A percentile compares a stretch with the other conserved stretches of the same genome.
These are phyloP conservation scores for Coemansia sp. DNA, from an alignment of 192 early-diverging fungal genomes.

Conservation along the genomic window DNA sequence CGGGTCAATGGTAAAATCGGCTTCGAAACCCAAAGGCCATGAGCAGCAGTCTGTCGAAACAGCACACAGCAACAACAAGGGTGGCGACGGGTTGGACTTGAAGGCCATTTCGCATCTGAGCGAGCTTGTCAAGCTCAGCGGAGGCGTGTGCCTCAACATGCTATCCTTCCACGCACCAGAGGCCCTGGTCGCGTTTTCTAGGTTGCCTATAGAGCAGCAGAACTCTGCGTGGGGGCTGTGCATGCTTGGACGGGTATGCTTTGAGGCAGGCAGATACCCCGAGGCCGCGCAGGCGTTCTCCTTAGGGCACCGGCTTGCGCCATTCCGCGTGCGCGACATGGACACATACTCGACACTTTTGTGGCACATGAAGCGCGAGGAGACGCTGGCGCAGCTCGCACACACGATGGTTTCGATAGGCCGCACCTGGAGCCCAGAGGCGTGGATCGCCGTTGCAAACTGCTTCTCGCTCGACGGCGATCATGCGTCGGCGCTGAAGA, in stretches of 20 bases:
- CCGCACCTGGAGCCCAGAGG: conserved; percentile 67
- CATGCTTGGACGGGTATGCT: conserved; percentile 56
- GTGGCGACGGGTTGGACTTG: background rate
- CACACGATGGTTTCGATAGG: conserved; percentile 70
- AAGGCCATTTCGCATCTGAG: conserved; percentile 13
- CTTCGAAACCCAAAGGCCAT: conserved; percentile 2
- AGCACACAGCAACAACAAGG: background rate
- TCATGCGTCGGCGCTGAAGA: conserved; percentile 71
- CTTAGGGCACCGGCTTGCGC: conserved; percentile 61
- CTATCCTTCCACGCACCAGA: conserved; percentile 16
- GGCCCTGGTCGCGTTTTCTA: conserved; percentile 25
- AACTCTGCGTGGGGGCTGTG: conserved; percentile 44
- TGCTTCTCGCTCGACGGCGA: conserved; percentile 74
- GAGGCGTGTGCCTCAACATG: conserved; percentile 15
- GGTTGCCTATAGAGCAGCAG: conserved; percentile 27
- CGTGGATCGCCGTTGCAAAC: conserved; percentile 79
- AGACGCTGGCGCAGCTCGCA: conserved; percentile 70
- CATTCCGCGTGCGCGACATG: conserved; percentile 73
- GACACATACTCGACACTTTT: conserved; percentile 82
- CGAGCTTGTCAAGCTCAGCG: conserved; percentile 16
- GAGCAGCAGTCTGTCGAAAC: background rate
- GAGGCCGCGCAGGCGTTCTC: conserved; percentile 63
- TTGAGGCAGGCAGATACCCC: conserved; percentile 56
- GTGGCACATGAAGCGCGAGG: conserved; percentile 81
- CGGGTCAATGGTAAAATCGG: conserved; percentile 23